Conservation (phyloP, 257 asterid genomes). For the Capsicum pubescens region DNA sequence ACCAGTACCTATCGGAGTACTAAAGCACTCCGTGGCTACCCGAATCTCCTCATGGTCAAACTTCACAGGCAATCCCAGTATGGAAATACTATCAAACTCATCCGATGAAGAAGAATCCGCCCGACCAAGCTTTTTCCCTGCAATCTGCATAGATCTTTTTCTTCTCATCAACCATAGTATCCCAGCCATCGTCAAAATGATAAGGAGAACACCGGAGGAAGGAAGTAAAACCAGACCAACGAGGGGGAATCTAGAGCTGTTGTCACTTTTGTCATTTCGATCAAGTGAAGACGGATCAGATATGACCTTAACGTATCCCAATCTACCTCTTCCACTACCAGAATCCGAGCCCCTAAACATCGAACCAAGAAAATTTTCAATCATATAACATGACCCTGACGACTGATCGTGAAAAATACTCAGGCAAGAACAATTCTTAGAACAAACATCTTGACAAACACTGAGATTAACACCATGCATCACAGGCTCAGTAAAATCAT, state of each 20-base stretch:
- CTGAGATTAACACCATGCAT: slow-evolving; percentile 47
- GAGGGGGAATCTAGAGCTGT: slow-evolving; percentile 43
- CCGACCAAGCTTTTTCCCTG: slow-evolving; percentile 28
- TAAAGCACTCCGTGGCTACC: slow-evolving; percentile 62
- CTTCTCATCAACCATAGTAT: slow-evolving; percentile 45
- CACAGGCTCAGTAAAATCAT: slow-evolving; percentile 53
- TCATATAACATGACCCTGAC: slow-evolving; percentile 64
- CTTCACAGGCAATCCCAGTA: slow-evolving; percentile 68
- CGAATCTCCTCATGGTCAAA: slow-evolving; percentile 58
- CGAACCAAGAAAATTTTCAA: slow-evolving; percentile 61
- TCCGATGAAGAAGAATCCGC: slow-evolving; percentile 36
- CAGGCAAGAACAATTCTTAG: slow-evolving; percentile 65
- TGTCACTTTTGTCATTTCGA: slow-evolving; percentile 19
- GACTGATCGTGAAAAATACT: slow-evolving; percentile 63
- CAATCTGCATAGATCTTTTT: slow-evolving; percentile 30
- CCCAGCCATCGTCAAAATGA: slow-evolving; percentile 42
- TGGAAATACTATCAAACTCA: slow-evolving; percentile 51
- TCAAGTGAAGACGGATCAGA: slow-evolving; percentile 32
- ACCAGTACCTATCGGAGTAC: slow-evolving; percentile 66
- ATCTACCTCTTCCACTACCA: slow-evolving; percentile 29
- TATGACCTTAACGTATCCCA: slow-evolving; percentile 56
- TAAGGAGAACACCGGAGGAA: slow-evolving; percentile 45
- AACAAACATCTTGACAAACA: slow-evolving; percentile 63
- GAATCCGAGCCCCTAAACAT: slow-evolving; percentile 39
- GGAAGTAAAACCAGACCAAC: slow-evolving; percentile 63